Conservation (phyloP, 306 rosid genomes). For the Leucaena leucocephala region DNA sequence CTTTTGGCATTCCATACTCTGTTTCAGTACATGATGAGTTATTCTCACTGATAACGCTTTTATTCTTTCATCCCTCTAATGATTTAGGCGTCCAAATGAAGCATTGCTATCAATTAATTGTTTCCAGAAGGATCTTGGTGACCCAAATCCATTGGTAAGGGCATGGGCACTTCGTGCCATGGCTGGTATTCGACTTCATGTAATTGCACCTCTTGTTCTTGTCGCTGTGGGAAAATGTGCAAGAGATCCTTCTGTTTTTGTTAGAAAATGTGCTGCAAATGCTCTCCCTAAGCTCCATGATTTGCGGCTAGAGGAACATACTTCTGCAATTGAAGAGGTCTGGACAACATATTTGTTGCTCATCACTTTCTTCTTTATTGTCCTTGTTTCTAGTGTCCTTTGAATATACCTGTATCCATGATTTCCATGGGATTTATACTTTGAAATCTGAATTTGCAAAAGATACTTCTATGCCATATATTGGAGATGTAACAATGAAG, state of each 20-base stretch:
- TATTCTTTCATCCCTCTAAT: slow-evolving; percentile 29
- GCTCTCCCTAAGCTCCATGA: slow-evolving; percentile 96
- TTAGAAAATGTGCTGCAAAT: slow-evolving; percentile 92
- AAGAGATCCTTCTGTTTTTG: slow-evolving; percentile 89
- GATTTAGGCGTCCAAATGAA: slow-evolving; percentile 90
- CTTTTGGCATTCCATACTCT: background rate
- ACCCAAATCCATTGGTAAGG: slow-evolving; percentile 84
- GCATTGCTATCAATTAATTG: slow-evolving; percentile 91
- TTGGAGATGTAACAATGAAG: slow-evolving; percentile 26
- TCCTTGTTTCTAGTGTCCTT: background rate
- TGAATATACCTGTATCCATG: background rate
- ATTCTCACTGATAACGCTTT: slow-evolving; percentile 22
- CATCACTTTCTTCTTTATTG: background rate
- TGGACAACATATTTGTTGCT: slow-evolving; percentile 21
- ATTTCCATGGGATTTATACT: slow-evolving; percentile 32
- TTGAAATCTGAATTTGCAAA: slow-evolving; percentile 20
- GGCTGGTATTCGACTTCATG: slow-evolving; percentile 96
- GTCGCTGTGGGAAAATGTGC: slow-evolving; percentile 93
- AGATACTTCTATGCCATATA: slow-evolving; percentile 28
- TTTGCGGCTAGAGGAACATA: slow-evolving; percentile 81
- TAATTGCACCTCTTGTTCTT: slow-evolving; percentile 84
- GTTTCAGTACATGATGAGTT: background rate
- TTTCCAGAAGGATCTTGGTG: slow-evolving; percentile 92
- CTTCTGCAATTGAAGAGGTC: slow-evolving; percentile 86
- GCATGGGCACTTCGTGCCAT: slow-evolving; percentile 97